phyloP scores from a whole-genome alignment of 768 basidiomycete species.

The Suillus hirtellus region DNA sequence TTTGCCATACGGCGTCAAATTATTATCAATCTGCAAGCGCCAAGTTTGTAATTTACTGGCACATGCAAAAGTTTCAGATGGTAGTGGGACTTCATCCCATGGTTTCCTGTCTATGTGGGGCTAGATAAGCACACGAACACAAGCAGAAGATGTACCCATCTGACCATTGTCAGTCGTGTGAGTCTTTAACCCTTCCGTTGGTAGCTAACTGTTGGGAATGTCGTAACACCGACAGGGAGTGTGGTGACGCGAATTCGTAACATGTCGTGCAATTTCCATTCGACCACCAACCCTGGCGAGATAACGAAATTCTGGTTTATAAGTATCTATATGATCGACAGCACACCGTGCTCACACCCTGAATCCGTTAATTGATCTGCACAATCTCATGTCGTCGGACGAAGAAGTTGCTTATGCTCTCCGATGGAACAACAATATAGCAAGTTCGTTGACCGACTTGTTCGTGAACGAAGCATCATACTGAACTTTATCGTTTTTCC shows the following conservation, averaged over 20 bases:
- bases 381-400: constrained; percentile 1
- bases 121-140: not conserved
- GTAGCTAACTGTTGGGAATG: not conserved
- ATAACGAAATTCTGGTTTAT: not conserved
- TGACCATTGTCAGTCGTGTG: constrained; percentile 2
- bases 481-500: constrained; percentile 1
- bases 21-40: not conserved
- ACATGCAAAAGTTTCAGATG: not conserved
- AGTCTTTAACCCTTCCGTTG: not conserved
- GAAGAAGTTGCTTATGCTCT: not conserved
- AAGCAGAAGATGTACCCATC: not conserved
- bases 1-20: not conserved
- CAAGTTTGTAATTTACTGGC: not conserved
- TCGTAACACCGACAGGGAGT: not conserved
- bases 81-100: not conserved
- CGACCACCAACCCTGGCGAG: not conserved
- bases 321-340: not conserved
- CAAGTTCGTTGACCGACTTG: not conserved
- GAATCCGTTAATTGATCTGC: not conserved
- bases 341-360: not conserved
- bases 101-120: not conserved
- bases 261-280: not conserved
- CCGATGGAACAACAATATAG: not conserved
- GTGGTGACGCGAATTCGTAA: not conserved
- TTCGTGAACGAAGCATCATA: not conserved